Percentiles rank a stretch among this genome's conserved stretches.
phyloP scores from a whole-genome alignment of 768 basidiomycete genomes.

The Coprinellus aureogranulatus region DNA sequence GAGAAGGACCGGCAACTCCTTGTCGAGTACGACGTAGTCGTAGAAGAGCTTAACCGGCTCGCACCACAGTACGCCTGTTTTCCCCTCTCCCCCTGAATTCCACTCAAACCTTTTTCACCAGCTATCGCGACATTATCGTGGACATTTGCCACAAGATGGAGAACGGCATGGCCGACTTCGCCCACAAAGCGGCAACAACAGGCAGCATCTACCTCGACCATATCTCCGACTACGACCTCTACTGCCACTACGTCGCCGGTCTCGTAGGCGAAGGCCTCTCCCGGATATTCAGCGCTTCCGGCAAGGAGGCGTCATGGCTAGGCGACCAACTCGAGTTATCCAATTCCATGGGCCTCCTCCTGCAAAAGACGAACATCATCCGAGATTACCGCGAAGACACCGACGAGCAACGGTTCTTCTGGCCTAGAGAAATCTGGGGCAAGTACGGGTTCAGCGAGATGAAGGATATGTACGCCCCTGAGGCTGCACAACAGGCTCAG shows the following conservation, averaged over 20 bases:
- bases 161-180: constrained; percentile 93
- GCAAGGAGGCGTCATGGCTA: constrained; percentile 75
- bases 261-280: constrained; percentile 96
- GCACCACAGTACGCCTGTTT: constrained; percentile 49
- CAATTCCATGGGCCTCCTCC: constrained; percentile 91
- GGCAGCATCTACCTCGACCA: constrained; percentile 70
- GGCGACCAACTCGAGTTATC: constrained; percentile 80
- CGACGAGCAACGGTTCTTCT: constrained; percentile 83
- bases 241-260: constrained; percentile 98
- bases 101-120: constrained; percentile 21
- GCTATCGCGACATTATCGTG: constrained; percentile 77
- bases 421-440: constrained; percentile 93
- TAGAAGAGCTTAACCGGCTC: constrained; percentile 76
- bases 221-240: constrained; percentile 88
- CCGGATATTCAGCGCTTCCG: constrained; percentile 80
- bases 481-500: constrained; percentile 61
- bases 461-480: constrained; percentile 61
- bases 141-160: constrained; percentile 88
- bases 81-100: constrained; percentile 7
- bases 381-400: constrained; percentile 93
- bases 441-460: constrained; percentile 72
- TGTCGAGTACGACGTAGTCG: constrained; percentile 76
- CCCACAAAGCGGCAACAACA: constrained; percentile 74
- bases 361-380: constrained; percentile 98
- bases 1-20: constrained; percentile 89